A percentile compares a stretch with the other conserved stretches of the same genome.
These are phyloP conservation scores for Speleostelium caveatum DNA, from an alignment of 78 protist species.

Conservation along the genomic window DNA sequence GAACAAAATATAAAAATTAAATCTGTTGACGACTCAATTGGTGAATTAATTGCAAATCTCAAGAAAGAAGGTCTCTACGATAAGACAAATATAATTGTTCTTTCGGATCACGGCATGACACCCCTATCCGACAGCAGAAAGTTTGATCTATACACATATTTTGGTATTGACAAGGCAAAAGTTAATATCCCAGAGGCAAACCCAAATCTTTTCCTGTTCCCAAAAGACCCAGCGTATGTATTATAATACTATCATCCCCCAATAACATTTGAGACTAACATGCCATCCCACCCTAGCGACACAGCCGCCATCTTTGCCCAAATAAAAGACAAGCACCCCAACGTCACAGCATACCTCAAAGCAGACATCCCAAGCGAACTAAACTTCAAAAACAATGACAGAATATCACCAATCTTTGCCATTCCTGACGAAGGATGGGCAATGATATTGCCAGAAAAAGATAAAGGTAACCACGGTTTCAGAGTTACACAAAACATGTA, in stretches of 20 bases:
- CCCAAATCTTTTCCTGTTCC: constrained; percentile 13
- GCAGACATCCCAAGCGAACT: background rate
- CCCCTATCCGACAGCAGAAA: background rate
- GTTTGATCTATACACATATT: background rate
- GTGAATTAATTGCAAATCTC: background rate
- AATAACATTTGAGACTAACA: background rate
- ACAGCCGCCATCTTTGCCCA: background rate
- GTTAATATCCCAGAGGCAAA: background rate
- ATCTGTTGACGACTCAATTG: constrained; percentile 6
- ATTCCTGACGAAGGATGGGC: constrained; percentile 21
- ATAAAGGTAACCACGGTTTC: constrained; percentile 42
- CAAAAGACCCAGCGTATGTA: background rate
- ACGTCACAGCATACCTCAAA: background rate
- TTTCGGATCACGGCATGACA: constrained; percentile 69
- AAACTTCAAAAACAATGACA: background rate
- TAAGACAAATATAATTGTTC: constrained; percentile 23
- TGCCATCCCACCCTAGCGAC: background rate
- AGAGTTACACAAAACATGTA: background rate
- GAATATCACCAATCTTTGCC: constrained; percentile 39
- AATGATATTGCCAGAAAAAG: background rate
- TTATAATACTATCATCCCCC: background rate
- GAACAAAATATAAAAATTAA: background rate
- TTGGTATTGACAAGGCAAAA: background rate
- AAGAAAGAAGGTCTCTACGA: background rate
- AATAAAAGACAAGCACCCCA: background rate